A percentile compares a stretch with the other conserved stretches of the same genome.
Evolutionary conservation across 169 alveolate species (phyloP).

Genomic region (Prorocentrum cordatum): DNA sequence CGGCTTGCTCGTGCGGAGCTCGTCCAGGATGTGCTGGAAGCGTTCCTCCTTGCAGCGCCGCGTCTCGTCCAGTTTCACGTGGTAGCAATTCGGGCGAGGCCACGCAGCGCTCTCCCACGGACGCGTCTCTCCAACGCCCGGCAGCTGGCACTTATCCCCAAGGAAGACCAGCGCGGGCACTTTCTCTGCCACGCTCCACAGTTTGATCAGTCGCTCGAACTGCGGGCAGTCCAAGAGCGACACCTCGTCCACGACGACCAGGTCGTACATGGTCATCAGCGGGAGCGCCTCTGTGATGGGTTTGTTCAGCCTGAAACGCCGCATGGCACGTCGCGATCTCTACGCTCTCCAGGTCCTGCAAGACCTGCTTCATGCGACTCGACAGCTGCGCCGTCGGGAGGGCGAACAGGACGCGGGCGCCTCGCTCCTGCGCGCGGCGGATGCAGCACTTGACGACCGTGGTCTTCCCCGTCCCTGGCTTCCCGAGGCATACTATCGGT

Average conservation of each 20-base stretch:
- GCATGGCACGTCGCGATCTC: slow-evolving; percentile 3
- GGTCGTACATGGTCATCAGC: slow-evolving; percentile 3
- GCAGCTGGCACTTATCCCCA: slow-evolving; percentile 37
- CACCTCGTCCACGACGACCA: not conserved
- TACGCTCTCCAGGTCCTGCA: not conserved
- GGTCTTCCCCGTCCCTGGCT: slow-evolving; percentile 38
- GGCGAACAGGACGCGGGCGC: not conserved
- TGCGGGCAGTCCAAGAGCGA: not conserved
- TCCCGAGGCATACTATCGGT: no score
- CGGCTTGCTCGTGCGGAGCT: not conserved
- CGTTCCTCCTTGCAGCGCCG: not conserved
- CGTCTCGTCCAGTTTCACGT: not conserved
- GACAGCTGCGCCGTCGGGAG: slow-evolving; percentile 9
- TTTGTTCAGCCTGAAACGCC: not conserved
- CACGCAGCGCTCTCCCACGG: not conserved
- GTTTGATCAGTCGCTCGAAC: not conserved
- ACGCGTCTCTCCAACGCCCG: not conserved
- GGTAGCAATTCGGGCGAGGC: no score
- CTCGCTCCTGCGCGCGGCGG: not conserved
- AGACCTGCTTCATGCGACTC: not conserved
- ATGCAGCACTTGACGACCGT: not conserved
- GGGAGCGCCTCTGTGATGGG: not conserved
- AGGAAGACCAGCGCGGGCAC: not conserved
- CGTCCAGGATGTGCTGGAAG: not conserved
- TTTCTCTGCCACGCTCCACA: not conserved